A percentile compares a stretch with the other conserved stretches of the same genome.
phyloP scores from a whole-genome alignment of 345 rosid genomes.

The Noccaea bulbosa region DNA sequence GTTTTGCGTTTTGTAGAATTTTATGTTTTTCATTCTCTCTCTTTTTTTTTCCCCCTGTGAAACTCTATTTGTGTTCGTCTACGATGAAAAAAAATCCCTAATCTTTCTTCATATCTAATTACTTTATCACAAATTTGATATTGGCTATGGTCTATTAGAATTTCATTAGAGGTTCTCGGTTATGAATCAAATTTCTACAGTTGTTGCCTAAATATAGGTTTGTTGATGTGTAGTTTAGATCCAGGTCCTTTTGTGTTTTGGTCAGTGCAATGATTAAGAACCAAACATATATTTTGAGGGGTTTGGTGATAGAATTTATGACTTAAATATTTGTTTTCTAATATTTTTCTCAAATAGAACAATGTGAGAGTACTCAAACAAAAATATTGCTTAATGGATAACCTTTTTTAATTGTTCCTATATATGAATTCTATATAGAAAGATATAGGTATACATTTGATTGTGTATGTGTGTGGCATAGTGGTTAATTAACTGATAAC shows the following conservation, averaged over 20 bases:
- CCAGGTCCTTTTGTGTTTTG: constrained; percentile 34
- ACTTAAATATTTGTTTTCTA: constrained; percentile 24
- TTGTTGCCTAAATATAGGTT: constrained; percentile 17
- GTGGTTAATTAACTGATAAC: not conserved
- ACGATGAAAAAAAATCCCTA: constrained; percentile 29
- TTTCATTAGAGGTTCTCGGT: constrained; percentile 14
- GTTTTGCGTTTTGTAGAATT: constrained; percentile 40
- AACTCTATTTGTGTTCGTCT: constrained; percentile 43
- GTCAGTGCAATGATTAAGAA: constrained; percentile 38
- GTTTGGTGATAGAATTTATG: constrained; percentile 19
- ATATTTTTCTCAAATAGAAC: constrained; percentile 18
- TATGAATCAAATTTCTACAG: not conserved
- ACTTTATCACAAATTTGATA: constrained; percentile 8
- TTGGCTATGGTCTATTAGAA: constrained; percentile 1
- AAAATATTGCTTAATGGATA: constrained; percentile 26
- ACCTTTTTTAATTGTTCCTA: constrained; percentile 10
- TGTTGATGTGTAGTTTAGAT: constrained; percentile 20
- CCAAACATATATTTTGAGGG: constrained; percentile 13
- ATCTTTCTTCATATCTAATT: constrained; percentile 39
- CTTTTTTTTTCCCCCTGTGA: constrained; percentile 25
- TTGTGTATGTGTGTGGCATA: constrained; percentile 21
- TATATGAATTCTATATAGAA: constrained; percentile 2
- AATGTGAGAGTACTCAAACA: constrained; percentile 23
- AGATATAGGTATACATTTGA: constrained; percentile 12
- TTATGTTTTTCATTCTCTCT: constrained; percentile 17